A percentile compares a stretch with the other conserved stretches of the same genome.
Conservation (phyloP, 345 rosid species). For the Gossypium sturtianum region DNA sequence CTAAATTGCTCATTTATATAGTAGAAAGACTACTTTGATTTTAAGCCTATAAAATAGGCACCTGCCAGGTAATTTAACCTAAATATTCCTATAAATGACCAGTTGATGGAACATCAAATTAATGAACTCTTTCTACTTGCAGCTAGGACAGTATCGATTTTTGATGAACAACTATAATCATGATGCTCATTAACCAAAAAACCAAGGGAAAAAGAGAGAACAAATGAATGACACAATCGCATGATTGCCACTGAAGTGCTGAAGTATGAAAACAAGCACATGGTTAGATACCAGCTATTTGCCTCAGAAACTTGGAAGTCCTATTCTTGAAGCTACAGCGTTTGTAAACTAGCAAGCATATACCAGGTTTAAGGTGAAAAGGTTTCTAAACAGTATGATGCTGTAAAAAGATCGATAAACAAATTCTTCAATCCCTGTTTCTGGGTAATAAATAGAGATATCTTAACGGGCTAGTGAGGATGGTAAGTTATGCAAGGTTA, state of each 20-base stretch:
- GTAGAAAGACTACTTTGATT: background rate
- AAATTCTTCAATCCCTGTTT: background rate
- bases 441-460: background rate
- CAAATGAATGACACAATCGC: background rate
- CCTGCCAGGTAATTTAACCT: background rate
- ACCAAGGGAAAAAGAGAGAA: background rate
- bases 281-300: background rate
- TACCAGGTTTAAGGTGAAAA: background rate
- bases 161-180: background rate
- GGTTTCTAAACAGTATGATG: background rate
- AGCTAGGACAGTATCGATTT: background rate
- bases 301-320: background rate
- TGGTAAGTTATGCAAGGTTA: background rate
- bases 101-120: background rate
- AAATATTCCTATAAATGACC: background rate
- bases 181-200: background rate
- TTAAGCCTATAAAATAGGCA: background rate
- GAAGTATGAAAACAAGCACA: background rate
- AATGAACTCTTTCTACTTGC: background rate
- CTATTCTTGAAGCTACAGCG: background rate
- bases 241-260: background rate
- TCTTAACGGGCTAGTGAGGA: background rate
- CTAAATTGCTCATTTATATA: background rate
- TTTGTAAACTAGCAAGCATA: background rate
- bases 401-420: background rate